phyloP scores from a whole-genome alignment of 192 early-diverging fungal genomes.

The Umbelopsis ramanniana region DNA sequence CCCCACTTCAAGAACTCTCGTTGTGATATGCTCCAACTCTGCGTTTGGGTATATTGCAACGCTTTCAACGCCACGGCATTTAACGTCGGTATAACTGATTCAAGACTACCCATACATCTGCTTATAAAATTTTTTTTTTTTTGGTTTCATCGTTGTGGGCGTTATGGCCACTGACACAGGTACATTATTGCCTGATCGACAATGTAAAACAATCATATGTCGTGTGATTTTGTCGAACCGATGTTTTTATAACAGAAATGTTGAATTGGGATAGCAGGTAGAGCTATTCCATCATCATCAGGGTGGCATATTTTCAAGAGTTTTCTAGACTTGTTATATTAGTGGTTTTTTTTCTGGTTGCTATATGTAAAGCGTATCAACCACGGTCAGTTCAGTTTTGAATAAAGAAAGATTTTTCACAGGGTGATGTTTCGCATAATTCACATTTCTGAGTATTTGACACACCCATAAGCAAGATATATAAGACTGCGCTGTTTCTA shows the following conservation, averaged over 20 bases:
- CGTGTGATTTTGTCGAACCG: no score
- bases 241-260: no score
- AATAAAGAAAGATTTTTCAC: constrained; percentile 6
- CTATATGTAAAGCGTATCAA: not conserved
- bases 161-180: no score
- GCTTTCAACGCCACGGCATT: not conserved
- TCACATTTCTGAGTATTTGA: not conserved
- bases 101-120: no score
- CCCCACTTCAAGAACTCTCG: not conserved
- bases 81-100: no score
- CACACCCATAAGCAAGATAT: not conserved
- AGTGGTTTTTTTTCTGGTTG: no score
- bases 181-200: no score
- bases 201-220: no score
- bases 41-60: constrained; percentile 10
- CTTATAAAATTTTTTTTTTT: not conserved
- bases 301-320: not conserved
- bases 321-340: not conserved
- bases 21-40: not conserved
- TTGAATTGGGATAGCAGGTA: no score
- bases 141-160: not conserved
- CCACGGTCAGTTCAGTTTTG: constrained; percentile 2
- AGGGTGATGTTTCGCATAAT: constrained; percentile 2
- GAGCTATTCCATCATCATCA: no score
- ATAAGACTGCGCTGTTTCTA: no score